phyloP scores from a whole-genome alignment of 106 monocot species.

The Apostasia ramifera region DNA sequence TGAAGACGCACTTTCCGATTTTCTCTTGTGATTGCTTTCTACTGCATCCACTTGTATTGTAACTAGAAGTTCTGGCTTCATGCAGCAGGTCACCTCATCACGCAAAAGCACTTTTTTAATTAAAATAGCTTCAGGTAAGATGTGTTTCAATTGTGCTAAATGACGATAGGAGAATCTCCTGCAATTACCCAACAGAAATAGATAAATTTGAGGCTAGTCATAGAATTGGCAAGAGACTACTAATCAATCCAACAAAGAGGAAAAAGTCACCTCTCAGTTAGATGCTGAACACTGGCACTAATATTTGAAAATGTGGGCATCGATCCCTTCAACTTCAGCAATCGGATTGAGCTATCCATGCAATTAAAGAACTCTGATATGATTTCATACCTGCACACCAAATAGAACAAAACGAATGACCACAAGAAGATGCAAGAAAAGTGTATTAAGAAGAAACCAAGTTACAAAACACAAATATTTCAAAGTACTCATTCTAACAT shows the following conservation, averaged over 20 bases:
- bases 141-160: conserved; percentile 52
- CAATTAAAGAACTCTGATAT: conserved; percentile 56
- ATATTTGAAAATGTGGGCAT: conserved; percentile 42
- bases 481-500: neutral
- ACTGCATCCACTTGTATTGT: conserved; percentile 26
- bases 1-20: conserved; percentile 30
- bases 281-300: conserved; percentile 35
- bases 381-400: conserved; percentile 44
- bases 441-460: neutral
- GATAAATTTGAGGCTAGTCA: neutral
- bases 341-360: conserved; percentile 52
- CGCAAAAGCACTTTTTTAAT: conserved; percentile 51
- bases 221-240: neutral
- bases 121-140: conserved; percentile 50
- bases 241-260: neutral
- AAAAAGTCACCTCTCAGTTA: conserved; percentile 34
- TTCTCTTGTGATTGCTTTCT: conserved; percentile 9
- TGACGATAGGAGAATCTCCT: conserved; percentile 57
- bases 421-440: neutral
- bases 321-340: conserved; percentile 44
- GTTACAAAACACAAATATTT: neutral
- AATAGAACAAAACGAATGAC: neutral
- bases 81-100: conserved; percentile 53
- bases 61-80: conserved; percentile 62
- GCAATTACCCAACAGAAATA: neutral